These are phyloP conservation scores for Phaeosphaeria sp. DNA, from an alignment of 2,329 filamentous ascomycete species.

Conservation along the genomic window DNA sequence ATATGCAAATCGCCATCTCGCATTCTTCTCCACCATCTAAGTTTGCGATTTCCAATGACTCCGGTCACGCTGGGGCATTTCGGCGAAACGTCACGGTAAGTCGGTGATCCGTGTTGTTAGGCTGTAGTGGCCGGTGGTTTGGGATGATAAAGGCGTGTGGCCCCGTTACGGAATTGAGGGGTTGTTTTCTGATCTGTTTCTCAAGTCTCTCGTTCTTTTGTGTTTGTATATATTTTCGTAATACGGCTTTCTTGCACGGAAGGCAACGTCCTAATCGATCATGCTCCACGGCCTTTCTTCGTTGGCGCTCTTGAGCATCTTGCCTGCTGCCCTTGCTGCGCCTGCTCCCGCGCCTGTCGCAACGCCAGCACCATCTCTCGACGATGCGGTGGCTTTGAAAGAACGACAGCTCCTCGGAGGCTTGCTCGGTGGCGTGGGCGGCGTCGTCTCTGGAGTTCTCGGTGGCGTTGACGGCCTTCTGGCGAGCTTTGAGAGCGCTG, in stretches of 20 bases:
- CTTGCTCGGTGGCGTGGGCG: slow-evolving; percentile 11
- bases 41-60: not conserved
- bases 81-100: not conserved
- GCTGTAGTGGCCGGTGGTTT: not conserved
- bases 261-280: not conserved
- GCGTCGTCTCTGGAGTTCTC: slow-evolving; percentile 3
- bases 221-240: not conserved
- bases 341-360: slow-evolving; percentile 10
- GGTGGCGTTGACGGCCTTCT: slow-evolving; percentile 14
- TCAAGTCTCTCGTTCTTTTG: not conserved
- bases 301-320: slow-evolving; percentile 2
- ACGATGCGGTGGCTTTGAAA: slow-evolving; percentile 10
- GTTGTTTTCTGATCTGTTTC: not conserved
- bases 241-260: not conserved
- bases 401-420: slow-evolving; percentile 20
- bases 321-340: slow-evolving; percentile 5
- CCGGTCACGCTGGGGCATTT: not conserved
- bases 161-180: not conserved
- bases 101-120: not conserved
- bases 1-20: not conserved
- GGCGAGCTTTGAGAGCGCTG: slow-evolving; percentile 18
- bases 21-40: not conserved
- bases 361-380: slow-evolving; percentile 8
- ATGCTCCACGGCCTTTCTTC: not conserved
- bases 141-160: not conserved